phyloP scores from a whole-genome alignment of 202 grass and related monocot genomes.

The Zizania palustris region DNA sequence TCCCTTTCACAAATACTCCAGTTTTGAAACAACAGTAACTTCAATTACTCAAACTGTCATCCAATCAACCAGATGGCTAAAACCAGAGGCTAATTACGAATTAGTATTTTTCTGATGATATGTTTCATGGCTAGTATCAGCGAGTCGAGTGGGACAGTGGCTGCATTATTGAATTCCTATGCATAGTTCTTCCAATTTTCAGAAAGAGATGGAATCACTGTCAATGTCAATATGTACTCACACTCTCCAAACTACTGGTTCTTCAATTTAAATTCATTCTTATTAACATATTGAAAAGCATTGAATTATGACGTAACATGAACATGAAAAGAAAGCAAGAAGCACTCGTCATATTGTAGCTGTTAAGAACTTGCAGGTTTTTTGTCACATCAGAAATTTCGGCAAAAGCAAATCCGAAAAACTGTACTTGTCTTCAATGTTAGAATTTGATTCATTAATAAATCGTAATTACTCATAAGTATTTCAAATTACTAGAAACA shows the following conservation, averaged over 20 bases:
- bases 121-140: background rate
- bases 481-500: background rate
- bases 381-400: background rate
- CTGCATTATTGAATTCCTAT: background rate
- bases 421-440: background rate
- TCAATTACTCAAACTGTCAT: background rate
- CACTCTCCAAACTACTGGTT: background rate
- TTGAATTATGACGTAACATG: background rate
- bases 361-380: background rate
- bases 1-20: too few relatives aligned
- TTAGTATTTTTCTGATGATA: background rate
- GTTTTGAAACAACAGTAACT: constrained; percentile 21
- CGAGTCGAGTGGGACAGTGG: background rate
- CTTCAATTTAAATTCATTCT: background rate
- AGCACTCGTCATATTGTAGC: background rate
- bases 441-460: background rate
- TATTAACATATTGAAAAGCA: background rate
- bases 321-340: background rate
- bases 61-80: background rate
- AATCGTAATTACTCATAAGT: background rate
- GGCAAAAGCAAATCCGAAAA: background rate
- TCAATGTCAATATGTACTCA: background rate
- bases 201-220: constrained; percentile 19
- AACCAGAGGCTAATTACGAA: constrained; percentile 28
- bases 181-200: background rate